Evolutionary conservation across 129 eudicot genomes (phyloP).

Genomic region (Tagetes erecta): DNA sequence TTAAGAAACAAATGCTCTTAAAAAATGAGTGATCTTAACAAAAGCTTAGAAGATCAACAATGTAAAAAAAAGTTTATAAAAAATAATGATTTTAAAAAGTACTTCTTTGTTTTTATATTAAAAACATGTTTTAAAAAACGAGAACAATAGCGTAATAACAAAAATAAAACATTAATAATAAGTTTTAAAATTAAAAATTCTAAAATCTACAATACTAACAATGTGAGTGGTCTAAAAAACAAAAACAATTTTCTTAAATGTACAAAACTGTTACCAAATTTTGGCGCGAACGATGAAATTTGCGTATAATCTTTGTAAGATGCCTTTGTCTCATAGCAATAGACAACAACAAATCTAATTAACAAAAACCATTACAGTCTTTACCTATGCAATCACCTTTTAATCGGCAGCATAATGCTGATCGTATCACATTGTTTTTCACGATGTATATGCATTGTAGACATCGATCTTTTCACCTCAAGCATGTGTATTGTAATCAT

Average conservation of each 20-base stretch:
- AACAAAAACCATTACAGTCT: not conserved
- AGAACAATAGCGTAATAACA: too few species aligned
- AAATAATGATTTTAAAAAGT: too few species aligned
- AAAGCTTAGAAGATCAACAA: too few species aligned
- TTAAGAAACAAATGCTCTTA: too few species aligned
- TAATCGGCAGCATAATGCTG: constrained; percentile 39
- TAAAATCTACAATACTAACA: too few species aligned
- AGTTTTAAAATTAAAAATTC: too few species aligned
- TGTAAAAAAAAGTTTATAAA: too few species aligned
- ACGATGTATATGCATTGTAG: constrained; percentile 48
- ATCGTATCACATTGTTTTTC: constrained; percentile 47
- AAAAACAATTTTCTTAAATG: not conserved
- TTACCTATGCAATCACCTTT: constrained; percentile 21
- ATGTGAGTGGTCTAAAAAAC: too few species aligned
- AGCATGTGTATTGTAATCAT: constrained; percentile 26
- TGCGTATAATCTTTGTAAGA: not conserved
- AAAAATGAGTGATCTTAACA: too few species aligned
- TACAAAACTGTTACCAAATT: constrained; percentile 16
- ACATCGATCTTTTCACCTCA: constrained; percentile 39
- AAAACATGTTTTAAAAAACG: too few species aligned
- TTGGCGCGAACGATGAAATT: constrained; percentile 29
- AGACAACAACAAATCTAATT: constrained; percentile 14
- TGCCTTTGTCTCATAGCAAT: constrained; percentile 18
- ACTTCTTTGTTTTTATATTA: too few species aligned
- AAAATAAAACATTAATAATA: too few species aligned